Base-by-base conservation (phyloP, 192 early-diverging fungal species). In the Phlyctochytrium bullatum region DNA sequence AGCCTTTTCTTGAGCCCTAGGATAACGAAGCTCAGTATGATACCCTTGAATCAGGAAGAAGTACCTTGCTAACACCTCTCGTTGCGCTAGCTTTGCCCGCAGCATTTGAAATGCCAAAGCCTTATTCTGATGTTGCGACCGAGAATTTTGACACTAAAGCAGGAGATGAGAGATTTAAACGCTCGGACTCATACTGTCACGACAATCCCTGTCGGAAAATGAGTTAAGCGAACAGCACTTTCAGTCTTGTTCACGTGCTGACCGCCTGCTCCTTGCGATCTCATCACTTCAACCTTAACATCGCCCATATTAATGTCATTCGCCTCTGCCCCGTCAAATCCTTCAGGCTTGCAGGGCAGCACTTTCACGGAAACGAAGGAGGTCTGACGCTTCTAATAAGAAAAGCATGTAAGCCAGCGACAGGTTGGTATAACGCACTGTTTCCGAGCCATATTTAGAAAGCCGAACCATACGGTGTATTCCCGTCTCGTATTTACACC, bases 161-260 rank as follows among this genome's bases (percentile, higher is more conserved):
- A 28, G 52, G 32, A 12, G 20, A 30, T 29, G 14, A 71, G 52
- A 2, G 33, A 3, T 1, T 60, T 17, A 3, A 12, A 40, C 34
- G 32, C 12, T 10, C 47, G 36, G 4, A 2, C 6, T 56, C 69
- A 53, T 52, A 92, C 92, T 32, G 88, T 79, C 2, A 95, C 90
- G 3, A 85, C 82, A 35, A 95, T 88, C 0, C 95, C 95, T 1
- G 93, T 93, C 3, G 97, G 92, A 25, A 96, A 66, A 79, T 98
- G 97, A 4, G 92, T 95, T 30, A 98, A 84, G 2, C 95, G 85
- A 62, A 97, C 93, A 3, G 96, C 95, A 68, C 88, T 91, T 60
- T 97, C 94, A 0, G 96, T 97, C 1, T 90, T 97, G 60, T 97
- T 98, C 3, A 97, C 95, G 71, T 96, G 94, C 83, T 86, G 83